Evolutionary conservation across 2,329 filamentous ascomycete genomes (phyloP), one percentile per base, ranked within the genome.

Genomic region (Exophiala oligosperma): DNA sequence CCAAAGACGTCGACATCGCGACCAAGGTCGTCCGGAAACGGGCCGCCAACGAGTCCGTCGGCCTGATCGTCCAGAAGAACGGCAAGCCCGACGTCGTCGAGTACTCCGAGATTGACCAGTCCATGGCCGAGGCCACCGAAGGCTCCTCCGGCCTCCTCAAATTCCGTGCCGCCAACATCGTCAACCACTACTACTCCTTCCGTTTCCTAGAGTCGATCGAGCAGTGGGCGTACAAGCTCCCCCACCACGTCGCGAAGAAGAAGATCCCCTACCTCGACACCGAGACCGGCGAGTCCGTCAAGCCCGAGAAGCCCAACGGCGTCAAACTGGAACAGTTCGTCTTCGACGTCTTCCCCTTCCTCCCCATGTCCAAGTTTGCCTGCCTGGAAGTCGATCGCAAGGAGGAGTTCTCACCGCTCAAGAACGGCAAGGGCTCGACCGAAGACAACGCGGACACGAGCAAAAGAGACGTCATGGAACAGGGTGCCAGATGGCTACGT

Each of bases 21-120:
- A 99, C 94, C 67, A 99, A 99, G 82, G 94, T 97, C n/a, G 94
- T 99, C 61, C 91, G 94, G 68, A 99, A 99, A 85, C 92, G 94
- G 69, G 90, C 93, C 72, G 93, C 94, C 53, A 95, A 91, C 71
- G 94, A 99, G 79, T 92, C 92, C 1, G 94, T 99, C 38, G 94
- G 94, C 47, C 82, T 99, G 62, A 97, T 99, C 70, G 78, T 99
- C 57, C 87, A 89, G 71, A 96, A 96, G 84, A 95, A 97, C 74
- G 92, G 92, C 75, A 92, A 90, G 77, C 94, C 94, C 40, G 94
- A 96, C 71, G 94, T 99, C 2, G 93, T 99, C 54, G 94, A 99
- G 79, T 99, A 99, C 82, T 96, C 92, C 4, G 94, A 99, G 79
- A 97, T 99, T 68, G 90, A 95, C 79, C 77, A 84, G 65, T 88